These are phyloP conservation scores for Pseudocercospora fuligena DNA, from an alignment of 2,329 filamentous ascomycete genomes.

Conservation along the genomic window DNA sequence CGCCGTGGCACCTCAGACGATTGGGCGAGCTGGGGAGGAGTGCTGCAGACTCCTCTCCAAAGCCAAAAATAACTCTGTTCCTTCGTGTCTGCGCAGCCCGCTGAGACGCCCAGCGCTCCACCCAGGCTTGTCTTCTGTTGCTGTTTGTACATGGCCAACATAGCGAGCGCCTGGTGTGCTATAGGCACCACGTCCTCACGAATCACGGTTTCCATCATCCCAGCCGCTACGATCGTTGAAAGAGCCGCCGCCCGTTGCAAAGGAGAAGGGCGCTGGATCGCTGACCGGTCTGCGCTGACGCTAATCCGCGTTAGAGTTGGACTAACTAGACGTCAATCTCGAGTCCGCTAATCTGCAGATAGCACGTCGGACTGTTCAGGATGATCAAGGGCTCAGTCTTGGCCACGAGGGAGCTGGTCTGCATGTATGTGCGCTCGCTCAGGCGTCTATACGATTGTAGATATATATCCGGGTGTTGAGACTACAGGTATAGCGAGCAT, in stretches of 20 bases:
- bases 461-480: background rate
- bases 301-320: slow-evolving; percentile 6
- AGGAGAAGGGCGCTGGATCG: slow-evolving; percentile 4
- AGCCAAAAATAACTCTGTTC: slow-evolving; percentile 7
- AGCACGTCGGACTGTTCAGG: background rate
- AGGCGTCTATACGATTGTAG: background rate
- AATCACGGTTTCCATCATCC: slow-evolving; percentile 5
- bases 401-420: background rate
- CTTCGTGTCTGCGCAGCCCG: slow-evolving; percentile 4
- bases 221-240: background rate
- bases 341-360: slow-evolving; percentile 1
- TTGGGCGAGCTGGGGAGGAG: slow-evolving; percentile 8
- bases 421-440: background rate
- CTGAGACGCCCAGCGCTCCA: slow-evolving; percentile 6
- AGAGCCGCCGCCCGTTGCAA: slow-evolving; percentile 8
- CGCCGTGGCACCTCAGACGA: slow-evolving; percentile 1
- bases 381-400: background rate
- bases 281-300: background rate
- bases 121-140: background rate
- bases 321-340: background rate
- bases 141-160: background rate
- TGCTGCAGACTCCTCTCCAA: slow-evolving; percentile 1
- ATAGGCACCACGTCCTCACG: background rate
- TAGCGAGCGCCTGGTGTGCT: background rate
- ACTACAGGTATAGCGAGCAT: background rate